Evolutionary conservation across 208 protist genomes (phyloP).

Genomic region (Herpetomonas muscarum): DNA sequence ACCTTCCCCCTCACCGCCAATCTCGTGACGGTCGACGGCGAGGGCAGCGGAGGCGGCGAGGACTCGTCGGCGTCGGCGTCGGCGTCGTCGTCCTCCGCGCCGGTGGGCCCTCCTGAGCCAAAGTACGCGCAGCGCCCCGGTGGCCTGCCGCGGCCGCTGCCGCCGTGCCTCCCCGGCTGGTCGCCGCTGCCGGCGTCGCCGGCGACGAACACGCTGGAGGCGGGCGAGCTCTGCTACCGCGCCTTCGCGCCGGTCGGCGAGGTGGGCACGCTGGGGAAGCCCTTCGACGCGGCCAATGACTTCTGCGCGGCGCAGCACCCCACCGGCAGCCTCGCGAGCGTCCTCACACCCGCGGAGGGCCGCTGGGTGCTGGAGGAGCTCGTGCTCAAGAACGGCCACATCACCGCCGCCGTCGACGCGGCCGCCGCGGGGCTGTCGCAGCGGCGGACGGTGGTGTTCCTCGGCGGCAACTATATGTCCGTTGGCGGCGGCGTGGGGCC

Average conservation of each 20-base stretch:
- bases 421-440: background rate
- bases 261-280: constrained; percentile 26
- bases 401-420: background rate
- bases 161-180: constrained; percentile 45
- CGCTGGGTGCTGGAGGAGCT: constrained; percentile 31
- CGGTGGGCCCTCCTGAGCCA: background rate
- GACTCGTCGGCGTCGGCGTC: background rate
- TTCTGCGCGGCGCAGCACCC: constrained; percentile 41
- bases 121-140: constrained; percentile 17
- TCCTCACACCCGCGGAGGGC: constrained; percentile 37
- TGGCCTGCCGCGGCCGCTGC: constrained; percentile 31
- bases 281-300: constrained; percentile 20
- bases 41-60: background rate
- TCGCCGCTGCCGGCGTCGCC: constrained; percentile 21
- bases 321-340: constrained; percentile 37
- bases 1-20: constrained; percentile 18
- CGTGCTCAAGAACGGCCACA: constrained; percentile 1
- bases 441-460: constrained; percentile 25
- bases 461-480: constrained; percentile 46
- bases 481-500: no score
- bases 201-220: constrained; percentile 15
- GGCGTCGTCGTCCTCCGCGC: background rate
- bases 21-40: constrained; percentile 4
- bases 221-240: constrained; percentile 41
- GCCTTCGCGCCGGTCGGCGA: constrained; percentile 29